phyloP scores from a whole-genome alignment of 208 protist genomes.

The Wallacemonas sp. region DNA sequence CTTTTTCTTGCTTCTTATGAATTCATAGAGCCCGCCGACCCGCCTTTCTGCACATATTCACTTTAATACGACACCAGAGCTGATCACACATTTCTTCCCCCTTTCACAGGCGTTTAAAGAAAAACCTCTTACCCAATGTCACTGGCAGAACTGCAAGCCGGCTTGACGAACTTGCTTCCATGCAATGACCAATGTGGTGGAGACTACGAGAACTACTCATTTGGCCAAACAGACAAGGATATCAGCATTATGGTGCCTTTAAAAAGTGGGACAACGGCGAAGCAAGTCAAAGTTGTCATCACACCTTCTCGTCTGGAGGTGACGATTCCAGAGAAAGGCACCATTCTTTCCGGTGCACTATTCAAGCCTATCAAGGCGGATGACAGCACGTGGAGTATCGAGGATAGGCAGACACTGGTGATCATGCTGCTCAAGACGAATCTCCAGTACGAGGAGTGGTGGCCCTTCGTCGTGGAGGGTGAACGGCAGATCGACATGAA shows the following conservation, averaged over 20 bases:
- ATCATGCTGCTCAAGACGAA: slow-evolving; percentile 82
- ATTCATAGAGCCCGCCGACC: too few relatives aligned
- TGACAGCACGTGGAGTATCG: slow-evolving; percentile 85
- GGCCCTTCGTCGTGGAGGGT: slow-evolving; percentile 66
- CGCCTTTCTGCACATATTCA: too few relatives aligned
- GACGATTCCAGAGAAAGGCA: slow-evolving; percentile 37
- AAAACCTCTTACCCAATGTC: slow-evolving; percentile 57
- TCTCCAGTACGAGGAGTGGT: slow-evolving; percentile 88
- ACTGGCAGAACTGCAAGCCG: slow-evolving; percentile 56
- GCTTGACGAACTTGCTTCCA: slow-evolving; percentile 66
- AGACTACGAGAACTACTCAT: slow-evolving; percentile 77
- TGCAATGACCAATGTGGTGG: slow-evolving; percentile 85
- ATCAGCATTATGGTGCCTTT: slow-evolving; percentile 70
- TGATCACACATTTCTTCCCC: too few relatives aligned
- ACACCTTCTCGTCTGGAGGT: slow-evolving; percentile 39
- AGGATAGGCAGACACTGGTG: slow-evolving; percentile 62
- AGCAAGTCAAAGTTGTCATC: slow-evolving; percentile 67
- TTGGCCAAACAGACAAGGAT: slow-evolving; percentile 79
- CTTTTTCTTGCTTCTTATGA: too few relatives aligned
- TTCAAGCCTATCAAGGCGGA: slow-evolving; percentile 77
- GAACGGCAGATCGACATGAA: slow-evolving; percentile 90
- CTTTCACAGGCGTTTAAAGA: too few relatives aligned
- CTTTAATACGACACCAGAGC: too few relatives aligned
- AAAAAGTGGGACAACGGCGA: slow-evolving; percentile 41
- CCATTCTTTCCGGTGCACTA: slow-evolving; percentile 67